Conservation (phyloP, 1,284 basidiomycete genomes). For the Schizopora paradoxa region DNA sequence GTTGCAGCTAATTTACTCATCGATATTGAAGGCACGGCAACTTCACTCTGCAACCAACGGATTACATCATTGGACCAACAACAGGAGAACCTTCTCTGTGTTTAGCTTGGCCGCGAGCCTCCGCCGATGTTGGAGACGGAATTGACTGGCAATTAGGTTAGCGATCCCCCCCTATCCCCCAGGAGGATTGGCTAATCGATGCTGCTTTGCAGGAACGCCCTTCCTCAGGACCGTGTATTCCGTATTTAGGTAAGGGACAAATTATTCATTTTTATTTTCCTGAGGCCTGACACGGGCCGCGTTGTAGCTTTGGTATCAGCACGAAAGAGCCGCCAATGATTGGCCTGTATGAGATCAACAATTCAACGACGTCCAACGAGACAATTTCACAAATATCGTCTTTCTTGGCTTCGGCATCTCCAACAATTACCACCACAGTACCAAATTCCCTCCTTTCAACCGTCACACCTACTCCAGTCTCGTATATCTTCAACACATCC, state of each 20-base stretch:
- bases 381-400: slow-evolving; percentile 41
- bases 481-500: slow-evolving; percentile 71
- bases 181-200: slow-evolving; percentile 2
- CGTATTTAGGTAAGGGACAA: slow-evolving; percentile 59
- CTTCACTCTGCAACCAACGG: slow-evolving; percentile 70
- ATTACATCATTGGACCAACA: slow-evolving; percentile 78
- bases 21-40: slow-evolving; percentile 40
- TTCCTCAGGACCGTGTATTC: slow-evolving; percentile 82
- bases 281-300: slow-evolving; percentile 10
- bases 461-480: slow-evolving; percentile 57
- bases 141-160: slow-evolving; percentile 83
- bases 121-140: slow-evolving; percentile 63
- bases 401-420: slow-evolving; percentile 56
- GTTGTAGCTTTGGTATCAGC: slow-evolving; percentile 63
- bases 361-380: slow-evolving; percentile 38
- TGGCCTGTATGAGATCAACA: slow-evolving; percentile 59
- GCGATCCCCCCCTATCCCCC: background rate
- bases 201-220: slow-evolving; percentile 47
- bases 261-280: background rate
- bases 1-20: background rate
- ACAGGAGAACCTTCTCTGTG: slow-evolving; percentile 64
- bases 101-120: slow-evolving; percentile 76
- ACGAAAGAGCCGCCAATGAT: slow-evolving; percentile 66
- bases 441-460: slow-evolving; percentile 73
- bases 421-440: slow-evolving; percentile 62